Base-by-base conservation (phyloP, 2,329 filamentous ascomycete genomes). In the Fusarium albosuccineum region DNA sequence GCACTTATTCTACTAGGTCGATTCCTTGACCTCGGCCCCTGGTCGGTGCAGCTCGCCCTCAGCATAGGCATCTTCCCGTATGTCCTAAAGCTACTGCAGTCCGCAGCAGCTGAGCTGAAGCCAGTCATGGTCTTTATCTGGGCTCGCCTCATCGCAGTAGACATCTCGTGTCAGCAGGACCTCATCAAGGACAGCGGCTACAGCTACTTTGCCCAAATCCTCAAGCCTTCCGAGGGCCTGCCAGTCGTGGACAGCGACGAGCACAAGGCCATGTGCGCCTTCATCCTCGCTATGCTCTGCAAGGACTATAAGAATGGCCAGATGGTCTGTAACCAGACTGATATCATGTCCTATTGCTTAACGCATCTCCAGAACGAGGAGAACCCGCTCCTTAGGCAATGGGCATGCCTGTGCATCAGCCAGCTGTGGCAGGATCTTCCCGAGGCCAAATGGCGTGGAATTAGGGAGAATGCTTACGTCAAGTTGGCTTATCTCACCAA, bases 71-170 rank as follows among this genome's bases (percentile, higher is more conserved):
- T 99, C 66, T 99, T 99, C 78, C 96, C 96, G 1, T 99, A 99
- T 75, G 96, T 99, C n/a, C 83, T 99, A 34, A 99, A 99, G 80
- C 84, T 99, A 27, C 83, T 99, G 16, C 96, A 99, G 77, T 98
- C 96, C 5, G 95, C 97, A 46, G 96, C 96, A 0, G 88, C 93
- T 46, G 96, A 99, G 78, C 82, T 99, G 64, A 98, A 98, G 75
- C 95, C 96, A 0, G 94, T 98, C 62, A 98, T 99, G 96, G 94
- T 99, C 6, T 99, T 98, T 78, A 99, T 99, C 66, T 99, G 96
- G 96, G 94, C 96, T 6, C 89, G 96, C 49, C 93, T 99, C 42
- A 88, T 99, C 67, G 96, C 96, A 8, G 96, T 99, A 6, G 96
- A 99, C 75, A 90, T 96, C 62, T 93, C 92, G 1, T 97, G 96